Evolutionary conservation across 2,329 filamentous ascomycete species (phyloP).

Genomic region (Sporothrix mexicana): DNA sequence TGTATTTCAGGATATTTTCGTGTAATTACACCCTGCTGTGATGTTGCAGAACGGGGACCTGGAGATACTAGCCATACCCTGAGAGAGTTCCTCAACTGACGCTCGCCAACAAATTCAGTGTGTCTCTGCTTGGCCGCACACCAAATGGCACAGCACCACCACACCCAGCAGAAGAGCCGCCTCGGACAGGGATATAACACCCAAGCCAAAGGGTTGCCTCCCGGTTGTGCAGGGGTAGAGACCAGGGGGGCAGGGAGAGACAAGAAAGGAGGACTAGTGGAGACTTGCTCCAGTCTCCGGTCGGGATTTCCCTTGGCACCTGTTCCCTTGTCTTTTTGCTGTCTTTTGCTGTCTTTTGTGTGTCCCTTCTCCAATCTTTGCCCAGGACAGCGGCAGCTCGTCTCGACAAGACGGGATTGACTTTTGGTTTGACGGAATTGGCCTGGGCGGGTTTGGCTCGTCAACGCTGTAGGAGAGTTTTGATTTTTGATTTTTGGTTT

Average conservation of each 20-base stretch:
- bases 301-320: not conserved
- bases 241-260: not conserved
- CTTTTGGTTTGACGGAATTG: not conserved
- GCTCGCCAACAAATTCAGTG: too few relatives aligned
- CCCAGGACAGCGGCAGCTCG: not conserved
- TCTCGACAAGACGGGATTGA: not conserved
- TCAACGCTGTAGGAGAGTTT: not conserved
- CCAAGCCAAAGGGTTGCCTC: conserved; percentile 14
- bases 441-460: not conserved
- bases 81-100: too few relatives aligned
- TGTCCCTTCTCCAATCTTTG: not conserved
- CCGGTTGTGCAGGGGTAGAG: conserved; percentile 12
- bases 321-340: too few relatives aligned
- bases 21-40: too few relatives aligned
- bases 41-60: too few relatives aligned
- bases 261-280: not conserved
- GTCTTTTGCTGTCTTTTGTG: too few relatives aligned
- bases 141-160: too few relatives aligned
- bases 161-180: conserved; percentile 11
- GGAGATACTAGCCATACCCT: too few relatives aligned
- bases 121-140: not conserved
- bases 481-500: not conserved
- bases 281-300: not conserved
- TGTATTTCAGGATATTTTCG: too few relatives aligned
- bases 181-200: conserved; percentile 2